These are phyloP conservation scores for Dactylellina parvicollis DNA, from an alignment of 2,329 filamentous ascomycete genomes.

Conservation along the genomic window DNA sequence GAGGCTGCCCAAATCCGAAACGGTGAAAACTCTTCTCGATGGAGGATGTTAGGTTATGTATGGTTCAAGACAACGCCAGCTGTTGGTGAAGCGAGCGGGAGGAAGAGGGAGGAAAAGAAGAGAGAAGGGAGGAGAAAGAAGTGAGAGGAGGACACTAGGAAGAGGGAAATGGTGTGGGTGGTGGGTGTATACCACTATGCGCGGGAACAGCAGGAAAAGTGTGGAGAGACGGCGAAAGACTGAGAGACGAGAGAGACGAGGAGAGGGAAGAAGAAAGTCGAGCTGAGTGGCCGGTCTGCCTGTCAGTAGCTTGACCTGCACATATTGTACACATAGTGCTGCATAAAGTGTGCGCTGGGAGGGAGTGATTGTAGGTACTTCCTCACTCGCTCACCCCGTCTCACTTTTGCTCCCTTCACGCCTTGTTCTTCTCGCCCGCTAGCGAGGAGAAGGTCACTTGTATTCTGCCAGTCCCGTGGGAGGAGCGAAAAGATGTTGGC, in stretches of 20 bases:
- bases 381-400: conserved; percentile 43
- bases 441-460: conserved; percentile 33
- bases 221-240: conserved; percentile 40
- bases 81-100: conserved; percentile 53
- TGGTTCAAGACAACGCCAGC: conserved; percentile 52
- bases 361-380: conserved; percentile 31
- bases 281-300: conserved; percentile 52
- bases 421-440: conserved; percentile 23
- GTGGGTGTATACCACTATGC: conserved; percentile 22
- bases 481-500: conserved; percentile 33
- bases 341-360: conserved; percentile 54
- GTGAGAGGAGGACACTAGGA: conserved; percentile 37
- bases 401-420: conserved; percentile 6
- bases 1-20: conserved; percentile 50
- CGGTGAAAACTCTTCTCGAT: conserved; percentile 47
- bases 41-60: conserved; percentile 31
- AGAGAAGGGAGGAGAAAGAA: conserved; percentile 25
- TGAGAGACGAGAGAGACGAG: conserved; percentile 10
- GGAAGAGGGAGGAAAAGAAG: conserved; percentile 27
- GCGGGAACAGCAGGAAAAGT: conserved; percentile 45
- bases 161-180: conserved; percentile 47
- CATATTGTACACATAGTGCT: conserved; percentile 54
- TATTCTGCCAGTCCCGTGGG: conserved; percentile 37
- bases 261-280: conserved; percentile 32
- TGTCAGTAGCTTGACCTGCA: conserved; percentile 51